These are phyloP conservation scores for Musa troglodytarum DNA, from an alignment of 176 grass and related monocot species.

Conservation along the genomic window DNA sequence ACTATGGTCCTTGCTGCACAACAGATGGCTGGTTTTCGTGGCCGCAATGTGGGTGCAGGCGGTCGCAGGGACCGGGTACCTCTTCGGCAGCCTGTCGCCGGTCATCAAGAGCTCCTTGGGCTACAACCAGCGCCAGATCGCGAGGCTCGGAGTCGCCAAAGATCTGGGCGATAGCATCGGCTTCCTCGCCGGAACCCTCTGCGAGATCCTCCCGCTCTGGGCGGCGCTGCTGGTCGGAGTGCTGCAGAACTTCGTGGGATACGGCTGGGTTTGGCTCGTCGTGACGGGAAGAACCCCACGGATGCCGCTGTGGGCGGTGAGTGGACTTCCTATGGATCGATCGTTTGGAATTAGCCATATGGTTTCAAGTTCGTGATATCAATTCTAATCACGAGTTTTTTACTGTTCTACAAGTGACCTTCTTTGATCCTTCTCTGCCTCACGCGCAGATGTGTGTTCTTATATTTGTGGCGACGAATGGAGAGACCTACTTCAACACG, in stretches of 20 bases:
- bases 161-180: constrained; percentile 1
- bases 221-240: not conserved
- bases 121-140: constrained; percentile 5
- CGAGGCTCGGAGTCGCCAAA: not conserved
- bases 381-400: too few species aligned
- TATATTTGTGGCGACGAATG: constrained; percentile 1
- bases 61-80: not conserved
- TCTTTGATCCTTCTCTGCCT: not conserved
- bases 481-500: constrained; percentile 1
- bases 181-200: constrained; percentile 4
- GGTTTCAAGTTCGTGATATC: too few species aligned
- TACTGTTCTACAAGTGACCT: not conserved
- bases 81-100: constrained; percentile 1
- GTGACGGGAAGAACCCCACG: not conserved
- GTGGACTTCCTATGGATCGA: not conserved
- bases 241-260: constrained; percentile 1
- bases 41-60: constrained; percentile 3
- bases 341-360: too few species aligned
- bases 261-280: constrained; percentile 3
- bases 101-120: not conserved
- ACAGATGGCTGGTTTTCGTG: constrained; percentile 1
- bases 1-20: not conserved
- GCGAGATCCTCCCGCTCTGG: not conserved
- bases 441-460: not conserved
- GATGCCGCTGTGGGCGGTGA: not conserved